Percentiles rank a stretch among this genome's conserved stretches.
Conservation (phyloP, 1,284 basidiomycete species). For the Malassezia equina region DNA sequence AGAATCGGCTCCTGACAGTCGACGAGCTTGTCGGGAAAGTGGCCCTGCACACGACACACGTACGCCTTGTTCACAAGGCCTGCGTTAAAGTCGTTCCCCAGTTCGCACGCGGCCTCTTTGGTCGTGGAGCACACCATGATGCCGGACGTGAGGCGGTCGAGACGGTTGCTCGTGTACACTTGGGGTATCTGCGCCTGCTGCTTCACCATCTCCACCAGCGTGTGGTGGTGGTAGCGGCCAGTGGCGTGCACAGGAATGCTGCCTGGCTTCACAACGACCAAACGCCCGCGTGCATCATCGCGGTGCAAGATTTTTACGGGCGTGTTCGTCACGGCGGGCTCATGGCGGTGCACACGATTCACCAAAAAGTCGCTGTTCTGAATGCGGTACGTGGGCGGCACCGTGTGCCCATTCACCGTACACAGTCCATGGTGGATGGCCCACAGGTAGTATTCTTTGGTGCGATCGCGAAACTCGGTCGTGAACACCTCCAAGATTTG, state of each 20-base stretch:
- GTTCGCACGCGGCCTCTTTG: slow-evolving; percentile 59
- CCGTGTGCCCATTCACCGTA: slow-evolving; percentile 76
- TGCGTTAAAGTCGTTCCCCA: slow-evolving; percentile 53
- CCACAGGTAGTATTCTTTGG: slow-evolving; percentile 49
- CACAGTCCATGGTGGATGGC: slow-evolving; percentile 85
- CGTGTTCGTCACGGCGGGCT: slow-evolving; percentile 82
- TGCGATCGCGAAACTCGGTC: slow-evolving; percentile 49
- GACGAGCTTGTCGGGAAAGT: slow-evolving; percentile 62
- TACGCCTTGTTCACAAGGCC: slow-evolving; percentile 59
- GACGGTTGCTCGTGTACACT: slow-evolving; percentile 79
- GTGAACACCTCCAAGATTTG: slow-evolving; percentile 56
- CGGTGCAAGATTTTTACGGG: slow-evolving; percentile 70
- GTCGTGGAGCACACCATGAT: slow-evolving; percentile 87
- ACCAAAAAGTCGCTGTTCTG: slow-evolving; percentile 72
- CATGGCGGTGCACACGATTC: slow-evolving; percentile 87
- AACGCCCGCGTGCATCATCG: slow-evolving; percentile 67
- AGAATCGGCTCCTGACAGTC: slow-evolving; percentile 76
- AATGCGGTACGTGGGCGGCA: slow-evolving; percentile 68
- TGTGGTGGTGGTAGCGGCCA: slow-evolving; percentile 36
- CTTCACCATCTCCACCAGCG: slow-evolving; percentile 71
- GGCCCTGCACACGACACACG: slow-evolving; percentile 20
- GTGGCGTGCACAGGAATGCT: slow-evolving; percentile 45
- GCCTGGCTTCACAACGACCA: slow-evolving; percentile 61
- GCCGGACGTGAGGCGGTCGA: slow-evolving; percentile 89
- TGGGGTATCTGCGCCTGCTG: slow-evolving; percentile 72